Percentiles rank a stretch among this genome's conserved stretches.
Evolutionary conservation across 2,329 filamentous ascomycete genomes (phyloP).

Genomic region (Claviceps sorghi): DNA sequence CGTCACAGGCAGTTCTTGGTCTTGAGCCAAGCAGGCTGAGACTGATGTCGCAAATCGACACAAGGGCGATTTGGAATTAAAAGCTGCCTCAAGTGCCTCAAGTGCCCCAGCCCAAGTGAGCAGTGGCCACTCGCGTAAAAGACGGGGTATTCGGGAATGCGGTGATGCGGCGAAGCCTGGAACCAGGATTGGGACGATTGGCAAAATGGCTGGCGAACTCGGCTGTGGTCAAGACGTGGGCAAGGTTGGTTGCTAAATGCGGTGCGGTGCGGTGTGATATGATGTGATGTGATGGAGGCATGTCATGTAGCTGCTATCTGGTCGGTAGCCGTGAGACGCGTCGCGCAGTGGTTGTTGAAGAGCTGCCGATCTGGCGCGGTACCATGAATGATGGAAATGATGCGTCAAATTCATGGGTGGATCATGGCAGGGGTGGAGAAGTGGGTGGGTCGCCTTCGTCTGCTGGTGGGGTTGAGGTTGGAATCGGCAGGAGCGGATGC

Average conservation of each 20-base stretch:
- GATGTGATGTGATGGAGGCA: background rate
- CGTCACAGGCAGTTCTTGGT: too few species aligned
- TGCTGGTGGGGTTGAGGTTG: background rate
- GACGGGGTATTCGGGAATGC: background rate
- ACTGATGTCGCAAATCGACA: background rate
- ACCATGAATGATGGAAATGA: background rate
- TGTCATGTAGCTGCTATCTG: background rate
- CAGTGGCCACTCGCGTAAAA: background rate
- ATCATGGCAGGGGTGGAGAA: background rate
- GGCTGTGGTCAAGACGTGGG: background rate
- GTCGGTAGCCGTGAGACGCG: background rate
- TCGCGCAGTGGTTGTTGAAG: background rate
- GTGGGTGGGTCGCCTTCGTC: background rate
- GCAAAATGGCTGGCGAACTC: background rate
- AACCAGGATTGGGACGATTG: background rate
- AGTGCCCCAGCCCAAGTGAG: background rate
- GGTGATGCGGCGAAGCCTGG: background rate
- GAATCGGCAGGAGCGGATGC: background rate
- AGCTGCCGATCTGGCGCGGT: background rate
- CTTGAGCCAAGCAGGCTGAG: background rate
- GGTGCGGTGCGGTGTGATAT: background rate
- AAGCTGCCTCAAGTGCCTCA: background rate
- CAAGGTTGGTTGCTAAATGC: background rate
- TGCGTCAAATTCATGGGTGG: background rate
- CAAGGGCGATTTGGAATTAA: too few species aligned